Conservation (phyloP, 371 early-diverging fungal species). For the Sporodiniella umbellata region DNA sequence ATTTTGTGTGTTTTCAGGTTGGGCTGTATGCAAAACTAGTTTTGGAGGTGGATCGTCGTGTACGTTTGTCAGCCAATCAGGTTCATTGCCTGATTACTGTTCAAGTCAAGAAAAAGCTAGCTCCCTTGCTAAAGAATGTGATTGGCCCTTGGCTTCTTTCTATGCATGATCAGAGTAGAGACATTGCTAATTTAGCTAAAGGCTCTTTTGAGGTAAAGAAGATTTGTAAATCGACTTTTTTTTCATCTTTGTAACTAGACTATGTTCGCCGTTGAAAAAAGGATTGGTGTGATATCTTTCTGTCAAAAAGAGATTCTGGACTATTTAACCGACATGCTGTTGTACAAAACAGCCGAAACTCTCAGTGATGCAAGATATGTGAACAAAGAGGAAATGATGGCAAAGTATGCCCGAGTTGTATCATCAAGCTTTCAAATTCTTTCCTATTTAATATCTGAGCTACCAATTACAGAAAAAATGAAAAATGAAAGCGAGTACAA, state of each 20-base stretch:
- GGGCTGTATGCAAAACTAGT: constrained; percentile 53
- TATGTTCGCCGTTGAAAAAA: constrained; percentile 56
- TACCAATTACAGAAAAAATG: constrained; percentile 35
- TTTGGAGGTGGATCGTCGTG: constrained; percentile 63
- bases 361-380: constrained; percentile 66
- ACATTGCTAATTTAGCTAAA: constrained; percentile 50
- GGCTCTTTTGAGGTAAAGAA: constrained; percentile 51
- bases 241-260: constrained; percentile 25
- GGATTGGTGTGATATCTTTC: constrained; percentile 52
- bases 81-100: constrained; percentile 52
- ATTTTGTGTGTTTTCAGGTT: constrained; percentile 37
- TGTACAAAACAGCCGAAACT: constrained; percentile 61
- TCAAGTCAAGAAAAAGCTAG: constrained; percentile 56
- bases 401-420: constrained; percentile 60
- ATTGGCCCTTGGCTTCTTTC: constrained; percentile 63
- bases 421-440: constrained; percentile 49
- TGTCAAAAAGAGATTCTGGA: constrained; percentile 59
- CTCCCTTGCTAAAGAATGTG: constrained; percentile 60
- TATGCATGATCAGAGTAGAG: constrained; percentile 59
- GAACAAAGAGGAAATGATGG: constrained; percentile 59
- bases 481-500: constrained; percentile 43
- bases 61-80: constrained; percentile 51
- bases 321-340: constrained; percentile 50
- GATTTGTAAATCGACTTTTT: background rate
- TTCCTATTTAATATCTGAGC: constrained; percentile 45